Evolutionary conservation across 164 flowering plant species (phyloP).

Genomic region (Houttuynia cordata): DNA sequence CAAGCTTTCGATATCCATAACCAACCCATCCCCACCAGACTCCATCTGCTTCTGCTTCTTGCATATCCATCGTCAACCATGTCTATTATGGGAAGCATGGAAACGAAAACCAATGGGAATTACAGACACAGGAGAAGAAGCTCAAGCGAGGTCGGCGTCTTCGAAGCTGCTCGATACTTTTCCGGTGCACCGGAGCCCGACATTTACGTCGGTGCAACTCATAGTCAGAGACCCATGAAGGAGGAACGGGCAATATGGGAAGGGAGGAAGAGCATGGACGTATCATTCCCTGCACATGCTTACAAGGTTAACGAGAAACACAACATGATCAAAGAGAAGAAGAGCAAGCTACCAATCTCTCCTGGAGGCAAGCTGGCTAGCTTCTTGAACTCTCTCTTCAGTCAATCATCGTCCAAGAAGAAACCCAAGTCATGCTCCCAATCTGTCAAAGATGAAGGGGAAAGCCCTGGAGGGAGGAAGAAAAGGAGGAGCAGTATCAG

Average conservation of each 20-base stretch:
- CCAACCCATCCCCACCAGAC: neutral
- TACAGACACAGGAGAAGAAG: constrained; percentile 36
- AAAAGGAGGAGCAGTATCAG: constrained; percentile 32
- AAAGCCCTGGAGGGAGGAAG: constrained; percentile 42
- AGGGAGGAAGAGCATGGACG: constrained; percentile 60
- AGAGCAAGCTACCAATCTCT: constrained; percentile 65
- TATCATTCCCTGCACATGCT: constrained; percentile 19
- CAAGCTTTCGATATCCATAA: neutral
- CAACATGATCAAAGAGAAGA: constrained; percentile 25
- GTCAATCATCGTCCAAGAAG: constrained; percentile 57
- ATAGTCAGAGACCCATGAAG: constrained; percentile 13
- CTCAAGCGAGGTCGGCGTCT: constrained; percentile 84
- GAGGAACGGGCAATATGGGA: constrained; percentile 21
- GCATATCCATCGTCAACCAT: constrained; percentile 12
- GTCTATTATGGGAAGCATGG: constrained; percentile 25
- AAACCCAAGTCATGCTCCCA: constrained; percentile 35
- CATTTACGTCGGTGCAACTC: constrained; percentile 5
- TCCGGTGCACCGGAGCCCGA: constrained; percentile 31
- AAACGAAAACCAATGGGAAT: constrained; percentile 17
- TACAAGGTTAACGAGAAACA: constrained; percentile 19
- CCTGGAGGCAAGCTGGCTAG: constrained; percentile 50
- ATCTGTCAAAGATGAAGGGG: constrained; percentile 38
- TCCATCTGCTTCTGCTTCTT: neutral
- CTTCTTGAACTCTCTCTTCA: constrained; percentile 17
- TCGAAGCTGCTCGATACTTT: constrained; percentile 80